A percentile compares a stretch with the other conserved stretches of the same genome.
Conservation (phyloP, 179 eudicot species). For the Patellifolia procumbens region DNA sequence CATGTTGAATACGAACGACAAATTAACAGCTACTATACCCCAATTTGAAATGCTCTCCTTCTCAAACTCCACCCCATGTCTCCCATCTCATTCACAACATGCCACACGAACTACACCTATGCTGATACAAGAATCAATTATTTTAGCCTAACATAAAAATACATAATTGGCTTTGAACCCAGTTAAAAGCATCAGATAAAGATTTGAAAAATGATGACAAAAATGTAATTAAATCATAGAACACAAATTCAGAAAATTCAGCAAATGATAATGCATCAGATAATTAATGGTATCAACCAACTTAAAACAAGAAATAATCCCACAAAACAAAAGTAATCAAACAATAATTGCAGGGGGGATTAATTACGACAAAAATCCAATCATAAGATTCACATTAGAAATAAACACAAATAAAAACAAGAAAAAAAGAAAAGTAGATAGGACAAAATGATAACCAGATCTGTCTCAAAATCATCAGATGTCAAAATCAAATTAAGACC, state of each 20-base stretch:
- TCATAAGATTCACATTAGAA: slow-evolving; percentile 18
- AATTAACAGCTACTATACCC: slow-evolving; percentile 7
- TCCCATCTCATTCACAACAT: slow-evolving; percentile 12
- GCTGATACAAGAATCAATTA: not conserved
- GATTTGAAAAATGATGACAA: no score
- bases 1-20: slow-evolving; percentile 37
- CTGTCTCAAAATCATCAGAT: slow-evolving; percentile 25
- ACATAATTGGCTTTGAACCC: not conserved
- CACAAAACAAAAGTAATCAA: not conserved
- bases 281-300: not conserved
- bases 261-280: not conserved
- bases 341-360: not conserved
- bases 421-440: not conserved
- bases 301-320: not conserved
- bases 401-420: slow-evolving; percentile 1
- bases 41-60: slow-evolving; percentile 20
- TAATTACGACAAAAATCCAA: slow-evolving; percentile 12
- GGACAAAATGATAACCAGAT: slow-evolving; percentile 29
- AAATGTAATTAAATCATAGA: not conserved
- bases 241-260: not conserved
- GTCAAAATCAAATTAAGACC: slow-evolving; percentile 30
- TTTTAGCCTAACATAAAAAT: not conserved
- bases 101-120: slow-evolving; percentile 15
- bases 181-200: not conserved
- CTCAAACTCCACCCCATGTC: slow-evolving; percentile 1